Base-by-base conservation (phyloP, 345 rosid genomes). In the Erysimum cheiranthoides region DNA sequence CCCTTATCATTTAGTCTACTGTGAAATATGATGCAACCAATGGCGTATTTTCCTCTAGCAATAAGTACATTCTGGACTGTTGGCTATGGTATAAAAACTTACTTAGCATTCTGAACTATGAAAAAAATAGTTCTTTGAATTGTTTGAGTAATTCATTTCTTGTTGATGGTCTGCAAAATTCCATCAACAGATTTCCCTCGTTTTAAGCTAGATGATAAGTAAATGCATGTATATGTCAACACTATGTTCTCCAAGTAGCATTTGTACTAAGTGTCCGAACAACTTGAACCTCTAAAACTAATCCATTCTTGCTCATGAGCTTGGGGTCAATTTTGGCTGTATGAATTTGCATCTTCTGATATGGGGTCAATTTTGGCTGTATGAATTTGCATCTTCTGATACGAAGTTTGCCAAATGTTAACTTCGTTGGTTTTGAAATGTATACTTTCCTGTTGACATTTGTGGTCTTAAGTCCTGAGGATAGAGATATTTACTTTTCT, bases 401-500 rank as follows among this genome's bases (percentile, higher is more conserved):
- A n/a, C n/a, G n/a, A 40, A 52, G 5, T 7, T 62, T 10, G 2
- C 28, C 16, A 70, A 70, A 10, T 50, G 62, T 39, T 43, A 16
- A 50, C 9, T 30, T 61, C 30, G 8, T 3, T 58, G 61, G 34
- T 50, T 73, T 40, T 47, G 47, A 53, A 75, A 57, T 38, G 51
- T 8, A 10, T 25, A 46, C 30, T 40, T 64, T 38, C 13, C 25
- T 45, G 40, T 47, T 75, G 54, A 9, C 8, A 16, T 58, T 28
- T 1, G 4, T 74, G 14, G 42, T 45, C 10, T 45, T 60, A 36
- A 74, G 56, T 68, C 14, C 10, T 61, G 57, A 56, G 57, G 27
- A 16, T 31, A 40, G 45, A 47, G 39, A 58, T 71, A 57, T 39
- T 36, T 56, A 11, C 40, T 60, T 76, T 74, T 53, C 10, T 75